Evolutionary conservation across 2,329 filamentous ascomycete genomes (phyloP), one percentile per base, ranked within the genome.

Genomic region (Dactylonectria macrodidyma): DNA sequence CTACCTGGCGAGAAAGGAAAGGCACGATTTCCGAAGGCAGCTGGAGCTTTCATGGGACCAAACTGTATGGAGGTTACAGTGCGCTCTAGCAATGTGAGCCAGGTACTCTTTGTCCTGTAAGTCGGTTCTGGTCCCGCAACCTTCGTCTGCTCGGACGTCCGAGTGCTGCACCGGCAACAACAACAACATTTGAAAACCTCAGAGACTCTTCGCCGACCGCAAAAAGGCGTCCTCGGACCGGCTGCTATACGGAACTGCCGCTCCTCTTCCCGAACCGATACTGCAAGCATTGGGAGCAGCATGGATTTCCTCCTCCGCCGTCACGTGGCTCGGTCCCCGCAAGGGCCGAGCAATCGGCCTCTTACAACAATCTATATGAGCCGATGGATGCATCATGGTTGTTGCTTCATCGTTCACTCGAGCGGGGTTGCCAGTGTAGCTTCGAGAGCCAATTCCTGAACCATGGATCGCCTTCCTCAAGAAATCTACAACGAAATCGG

Each of bases 401-500:
- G 36, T 52, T 54, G 26, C 46, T 58, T 54, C 59, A 19, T 41
- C 30, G 54, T 62, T 57, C 48, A 41, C 64, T 59, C 46, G 59
- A 66, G 59, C 64, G 59, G 64, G 59, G 55, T 58, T 62, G 11
- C 59, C 59, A 50, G 33, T 66, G 38, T 54, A 66, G 30, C 46
- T 47, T 58, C 50, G 50, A 60, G 58, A 61, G 46, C 26, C 52
- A 57, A 47, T 58, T 59, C 41, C 51, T 51, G 41, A 62, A 59
- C 47, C 59, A 70, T 70, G 68, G 59, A 70, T 36, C 44, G 61
- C 54, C 66, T 69, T 41, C 66, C 68, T 22, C 66, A 69, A 34
- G 66, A 70, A 66, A 70, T 70, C 44, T 68, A 70, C 66, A 66
- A 69, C 66, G 68, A 70, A 51, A 70, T 70, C 47, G 66, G 62